Base-by-base conservation (phyloP, 805 yeast genomes). In the Schizosaccharomyces pombe region DNA sequence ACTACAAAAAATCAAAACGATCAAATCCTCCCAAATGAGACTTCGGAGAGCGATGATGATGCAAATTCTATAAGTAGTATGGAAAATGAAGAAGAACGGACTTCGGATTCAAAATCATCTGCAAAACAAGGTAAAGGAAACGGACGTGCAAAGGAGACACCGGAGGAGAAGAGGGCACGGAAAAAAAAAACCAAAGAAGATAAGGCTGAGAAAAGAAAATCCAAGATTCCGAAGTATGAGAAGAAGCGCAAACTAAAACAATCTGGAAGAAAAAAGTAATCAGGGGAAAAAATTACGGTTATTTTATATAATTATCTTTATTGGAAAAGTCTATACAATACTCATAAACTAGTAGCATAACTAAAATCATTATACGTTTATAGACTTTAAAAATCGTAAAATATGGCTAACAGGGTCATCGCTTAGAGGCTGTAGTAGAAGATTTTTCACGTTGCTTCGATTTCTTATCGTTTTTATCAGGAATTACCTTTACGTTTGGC, bases 21-120 rank as follows among this genome's bases (percentile, higher is more conserved):
- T 51, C 54, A 53, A 59, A 61, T 55, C n/a, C n/a, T n/a, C 11
- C 60, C 60, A 0, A 58, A 61, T 1, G 55, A 65, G 6, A 69
- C 65, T 16, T 60, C 63, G 49, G 74, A 69, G 5, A 63, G 60
- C 12, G 66, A 63, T 4, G 55, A 55, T 5, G 59, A 60, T n/a
- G 57, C 56, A 4, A 58, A 54, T 49, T 53, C 53, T 12, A 52
- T 28, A 22, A 47, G n/a, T 14, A 26, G 47, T 12, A 51, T 32
- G 6, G 55, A 55, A 31, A 59, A 55, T 4, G 58, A 57, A 4
- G n/a, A 52, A 22, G 55, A 49, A 47, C 37, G 54, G 60, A 60
- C 1, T 61, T 11, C 12, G 3, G 29, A 47, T n/a, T 19, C 59
- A 5, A 66, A 63, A 65, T 60, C 4, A 8, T 22, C 43, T 49